Evolutionary conservation across 2,329 filamentous ascomycete genomes (phyloP).

Genomic region (Nannizziopsis barbatae): DNA sequence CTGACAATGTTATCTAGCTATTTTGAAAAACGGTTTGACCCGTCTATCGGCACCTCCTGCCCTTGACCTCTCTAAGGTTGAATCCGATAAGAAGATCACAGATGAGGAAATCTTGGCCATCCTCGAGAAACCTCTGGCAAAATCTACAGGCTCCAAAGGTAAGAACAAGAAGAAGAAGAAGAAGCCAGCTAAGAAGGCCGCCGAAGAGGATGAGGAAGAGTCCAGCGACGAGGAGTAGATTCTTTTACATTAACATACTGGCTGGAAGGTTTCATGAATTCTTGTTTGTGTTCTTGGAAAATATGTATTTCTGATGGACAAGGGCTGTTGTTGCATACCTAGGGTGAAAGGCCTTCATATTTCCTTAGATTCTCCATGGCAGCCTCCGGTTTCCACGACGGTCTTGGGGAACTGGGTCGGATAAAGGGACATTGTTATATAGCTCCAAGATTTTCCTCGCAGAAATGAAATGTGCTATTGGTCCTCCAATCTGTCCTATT

Average conservation of each 20-base stretch:
- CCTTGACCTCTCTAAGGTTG: constrained; percentile 67
- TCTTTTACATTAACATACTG: not conserved
- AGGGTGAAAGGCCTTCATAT: not conserved
- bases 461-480: constrained; percentile 4
- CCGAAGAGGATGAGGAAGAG: constrained; percentile 31
- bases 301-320: not conserved
- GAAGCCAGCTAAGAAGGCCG: constrained; percentile 44
- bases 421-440: constrained; percentile 2
- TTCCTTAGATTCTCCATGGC: too few relatives aligned
- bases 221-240: constrained; percentile 31
- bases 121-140: constrained; percentile 69
- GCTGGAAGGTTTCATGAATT: not conserved
- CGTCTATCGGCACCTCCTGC: constrained; percentile 67
- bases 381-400: too few relatives aligned
- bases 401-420: not conserved
- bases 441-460: not conserved
- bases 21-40: constrained; percentile 94
- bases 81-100: constrained; percentile 95
- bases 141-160: constrained; percentile 55
- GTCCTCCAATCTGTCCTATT: not conserved
- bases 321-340: not conserved
- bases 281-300: too few relatives aligned
- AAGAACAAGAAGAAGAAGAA: constrained; percentile 92
- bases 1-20: constrained; percentile 47
- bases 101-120: constrained; percentile 95